Conservation (phyloP, 2,329 filamentous ascomycete species). For the Colletotrichum costaricense region DNA sequence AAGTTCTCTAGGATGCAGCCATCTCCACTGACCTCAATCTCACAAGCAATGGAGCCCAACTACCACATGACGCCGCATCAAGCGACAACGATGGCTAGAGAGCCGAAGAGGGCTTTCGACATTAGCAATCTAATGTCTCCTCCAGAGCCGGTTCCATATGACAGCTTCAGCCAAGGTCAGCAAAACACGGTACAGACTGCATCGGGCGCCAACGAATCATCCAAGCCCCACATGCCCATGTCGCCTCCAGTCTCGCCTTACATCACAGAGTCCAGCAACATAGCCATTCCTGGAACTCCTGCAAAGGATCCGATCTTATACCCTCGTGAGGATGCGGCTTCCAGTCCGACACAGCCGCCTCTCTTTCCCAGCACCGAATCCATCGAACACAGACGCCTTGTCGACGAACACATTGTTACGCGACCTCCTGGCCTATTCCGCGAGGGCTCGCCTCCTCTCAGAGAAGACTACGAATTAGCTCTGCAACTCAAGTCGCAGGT, state of each 20-base stretch:
- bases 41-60: conserved; percentile 42
- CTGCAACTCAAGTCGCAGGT: conserved; percentile 65
- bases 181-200: conserved; percentile 2
- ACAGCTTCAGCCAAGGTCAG: conserved; percentile 59
- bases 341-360: conserved; percentile 58
- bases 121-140: conserved; percentile 72
- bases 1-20: conserved; percentile 23
- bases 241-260: conserved; percentile 69
- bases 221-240: conserved; percentile 53
- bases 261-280: conserved; percentile 53
- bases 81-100: conserved; percentile 6
- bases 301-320: conserved; percentile 69
- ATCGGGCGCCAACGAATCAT: conserved; percentile 34
- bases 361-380: conserved; percentile 59
- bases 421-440: conserved; percentile 56
- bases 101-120: conserved; percentile 55
- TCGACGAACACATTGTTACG: conserved; percentile 62
- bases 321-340: conserved; percentile 56
- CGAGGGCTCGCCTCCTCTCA: conserved; percentile 57
- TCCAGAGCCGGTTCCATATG: conserved; percentile 64
- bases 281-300: conserved; percentile 45
- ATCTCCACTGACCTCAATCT: conserved; percentile 27
- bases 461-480: conserved; percentile 65
- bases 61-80: background rate
- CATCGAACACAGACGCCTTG: conserved; percentile 56